Conservation (phyloP, 2,329 filamentous ascomycete genomes). For the Sarocladiaceae sp. region DNA sequence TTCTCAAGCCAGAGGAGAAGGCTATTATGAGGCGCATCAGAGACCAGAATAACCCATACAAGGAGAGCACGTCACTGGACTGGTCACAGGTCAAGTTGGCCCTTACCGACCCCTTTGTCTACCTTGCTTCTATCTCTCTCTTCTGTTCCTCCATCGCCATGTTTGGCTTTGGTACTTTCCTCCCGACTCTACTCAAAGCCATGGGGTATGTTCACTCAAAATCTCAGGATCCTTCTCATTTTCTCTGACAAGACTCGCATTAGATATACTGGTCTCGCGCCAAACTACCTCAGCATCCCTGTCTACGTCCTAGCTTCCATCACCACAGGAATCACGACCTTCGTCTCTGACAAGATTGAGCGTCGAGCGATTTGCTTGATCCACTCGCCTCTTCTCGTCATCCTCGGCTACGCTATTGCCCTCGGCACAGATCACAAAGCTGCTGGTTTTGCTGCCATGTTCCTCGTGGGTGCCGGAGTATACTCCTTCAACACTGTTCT, state of each 20-base stretch:
- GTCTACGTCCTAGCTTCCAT: conserved; percentile 26
- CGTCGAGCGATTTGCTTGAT: conserved; percentile 26
- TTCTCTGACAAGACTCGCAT: background rate
- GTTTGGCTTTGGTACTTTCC: conserved; percentile 27
- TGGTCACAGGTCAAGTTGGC: conserved; percentile 24
- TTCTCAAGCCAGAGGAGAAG: conserved; percentile 36
- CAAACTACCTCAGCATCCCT: conserved; percentile 30
- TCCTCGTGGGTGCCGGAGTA: conserved; percentile 19
- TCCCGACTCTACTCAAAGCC: conserved; percentile 14
- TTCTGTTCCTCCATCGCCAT: conserved; percentile 29
- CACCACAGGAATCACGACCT: conserved; percentile 19
- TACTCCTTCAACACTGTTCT: conserved; percentile 15
- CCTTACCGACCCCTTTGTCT: conserved; percentile 26
- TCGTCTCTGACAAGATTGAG: conserved; percentile 25
- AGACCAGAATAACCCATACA: conserved; percentile 18
- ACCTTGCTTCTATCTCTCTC: conserved; percentile 22
- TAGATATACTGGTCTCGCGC: conserved; percentile 14
- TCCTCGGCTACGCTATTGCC: conserved; percentile 27
- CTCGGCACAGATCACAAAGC: conserved; percentile 21
- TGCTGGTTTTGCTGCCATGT: conserved; percentile 29
- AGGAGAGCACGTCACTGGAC: conserved; percentile 24
- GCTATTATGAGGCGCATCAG: conserved; percentile 20
- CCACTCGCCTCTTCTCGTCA: conserved; percentile 22
- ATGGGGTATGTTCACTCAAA: background rate
- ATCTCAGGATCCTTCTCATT: background rate